Base-by-base conservation (phyloP, 306 rosid species). In the Fragaria ananassa region DNA sequence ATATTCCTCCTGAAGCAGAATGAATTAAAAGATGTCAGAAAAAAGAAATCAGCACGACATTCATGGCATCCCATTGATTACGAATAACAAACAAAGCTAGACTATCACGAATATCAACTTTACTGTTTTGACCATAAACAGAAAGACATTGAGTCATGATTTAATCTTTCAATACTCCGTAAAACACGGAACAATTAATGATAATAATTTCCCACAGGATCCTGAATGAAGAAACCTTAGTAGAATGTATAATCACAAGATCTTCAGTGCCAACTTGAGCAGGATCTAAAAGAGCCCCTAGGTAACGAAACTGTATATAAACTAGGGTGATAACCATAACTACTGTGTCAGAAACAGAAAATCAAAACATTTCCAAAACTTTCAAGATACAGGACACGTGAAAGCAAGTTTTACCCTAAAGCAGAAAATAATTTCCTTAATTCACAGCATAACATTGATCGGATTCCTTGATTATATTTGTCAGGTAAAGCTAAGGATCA, bases 1-100 rank as follows among this genome's bases (percentile, higher is more conserved):
- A 37, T 86, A 91, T 64, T 91, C 88, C 54, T 81, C 91, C 80
- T 87, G 85, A 62, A 49, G 66, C 45, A 49, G 63, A 69, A 56
- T 23, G 19, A 61, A 50, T 17, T 6, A 81, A 66, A 46, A 37
- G 45, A 17, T n/a, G 44, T 72, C 17, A 34, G 8, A 68, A 64
- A 27, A 67, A n/a, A 70, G 31, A 41, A 12, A 58, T 2, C 27
- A 25, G 47, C 21, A 68, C 5, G 29, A 34, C 19, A 54, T 42
- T 72, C 44, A 44, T 21, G 50, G 18, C 63, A 37, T 44, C 54
- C 46, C 73, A 3, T 11, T 37, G 27, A 37, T 70, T 35, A 66
- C 8, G 13, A 18, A 23, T 39, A 72, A 76, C 44, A 50, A 51
- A 53, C 3, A 8, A 37, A 57, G 8, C 37, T 39, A 76, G 44